Conservation (phyloP, 768 basidiomycete species). For the Tulasnella sp. region DNA sequence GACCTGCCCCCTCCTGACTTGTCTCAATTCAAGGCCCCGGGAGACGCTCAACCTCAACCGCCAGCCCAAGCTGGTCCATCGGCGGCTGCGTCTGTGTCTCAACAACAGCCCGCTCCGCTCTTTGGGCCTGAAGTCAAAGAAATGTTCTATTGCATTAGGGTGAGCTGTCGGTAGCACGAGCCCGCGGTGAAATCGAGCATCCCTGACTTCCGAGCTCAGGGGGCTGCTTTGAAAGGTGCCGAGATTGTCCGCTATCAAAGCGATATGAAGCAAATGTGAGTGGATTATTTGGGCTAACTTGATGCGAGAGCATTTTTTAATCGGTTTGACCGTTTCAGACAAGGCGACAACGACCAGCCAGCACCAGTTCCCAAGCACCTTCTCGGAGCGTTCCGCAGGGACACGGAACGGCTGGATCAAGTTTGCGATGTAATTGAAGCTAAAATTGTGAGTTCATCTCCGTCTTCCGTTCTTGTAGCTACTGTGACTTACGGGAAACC, state of each 20-base stretch:
- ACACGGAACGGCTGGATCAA: conserved; percentile 71
- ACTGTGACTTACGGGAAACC: neutral
- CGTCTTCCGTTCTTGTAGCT: neutral
- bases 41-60: neutral
- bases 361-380: conserved; percentile 53
- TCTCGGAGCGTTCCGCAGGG: conserved; percentile 52
- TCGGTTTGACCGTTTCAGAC: neutral
- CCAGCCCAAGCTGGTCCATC: neutral
- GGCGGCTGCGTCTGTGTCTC: neutral
- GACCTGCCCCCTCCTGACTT: conserved; percentile 3
- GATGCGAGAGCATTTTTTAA: neutral
- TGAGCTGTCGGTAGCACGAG: neutral
- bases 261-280: conserved; percentile 54
- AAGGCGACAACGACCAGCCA: conserved; percentile 47
- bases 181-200: neutral
- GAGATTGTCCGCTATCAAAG: conserved; percentile 61
- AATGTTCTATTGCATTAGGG: neutral
- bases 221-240: conserved; percentile 56
- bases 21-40: conserved; percentile 1
- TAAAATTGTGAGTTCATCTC: conserved; percentile 38
- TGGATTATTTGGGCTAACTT: neutral
- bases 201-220: conserved; percentile 25
- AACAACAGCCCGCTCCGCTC: neutral
- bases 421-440: conserved; percentile 68
- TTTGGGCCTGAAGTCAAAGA: neutral